These are phyloP conservation scores for Pleomassaria siparia DNA, from an alignment of 2,329 filamentous ascomycete species.

Conservation along the genomic window DNA sequence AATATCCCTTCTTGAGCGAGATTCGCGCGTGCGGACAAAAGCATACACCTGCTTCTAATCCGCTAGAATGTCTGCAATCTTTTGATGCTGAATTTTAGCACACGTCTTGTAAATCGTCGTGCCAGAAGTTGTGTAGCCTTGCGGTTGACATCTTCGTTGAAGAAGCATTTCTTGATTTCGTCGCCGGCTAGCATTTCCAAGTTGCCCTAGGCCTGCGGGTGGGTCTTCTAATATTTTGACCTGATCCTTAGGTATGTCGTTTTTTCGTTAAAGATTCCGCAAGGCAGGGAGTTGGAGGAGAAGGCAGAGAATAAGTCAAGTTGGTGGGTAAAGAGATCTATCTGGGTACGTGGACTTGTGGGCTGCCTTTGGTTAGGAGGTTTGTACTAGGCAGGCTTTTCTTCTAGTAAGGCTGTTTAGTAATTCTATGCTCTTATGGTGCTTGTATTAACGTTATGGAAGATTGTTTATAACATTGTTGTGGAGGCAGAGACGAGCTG, in stretches of 20 bases:
- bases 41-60: conserved; percentile 36
- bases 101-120: conserved; percentile 42
- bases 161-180: conserved; percentile 41
- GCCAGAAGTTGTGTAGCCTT: conserved; percentile 50
- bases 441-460: too few relatives aligned
- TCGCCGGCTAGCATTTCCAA: conserved; percentile 27
- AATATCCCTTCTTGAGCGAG: conserved; percentile 34
- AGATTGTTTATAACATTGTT: too few relatives aligned
- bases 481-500: too few relatives aligned
- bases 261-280: conserved; percentile 21
- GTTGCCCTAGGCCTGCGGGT: conserved; percentile 21
- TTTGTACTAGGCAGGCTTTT: conserved; percentile 14
- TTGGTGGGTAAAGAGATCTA: conserved; percentile 6
- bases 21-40: conserved; percentile 28
- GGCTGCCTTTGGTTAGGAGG: conserved; percentile 48
- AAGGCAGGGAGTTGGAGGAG: conserved; percentile 20
- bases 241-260: conserved; percentile 20
- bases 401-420: too few relatives aligned
- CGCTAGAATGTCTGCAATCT: conserved; percentile 44
- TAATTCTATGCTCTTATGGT: too few relatives aligned
- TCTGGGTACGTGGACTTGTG: conserved; percentile 32
- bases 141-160: conserved; percentile 40
- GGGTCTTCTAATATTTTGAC: conserved; percentile 18
- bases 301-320: conserved; percentile 19
- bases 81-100: conserved; percentile 37